A percentile compares a stretch with the other conserved stretches of the same genome.
Conservation (phyloP, 805 yeast genomes). For the Candida chauliodis region DNA sequence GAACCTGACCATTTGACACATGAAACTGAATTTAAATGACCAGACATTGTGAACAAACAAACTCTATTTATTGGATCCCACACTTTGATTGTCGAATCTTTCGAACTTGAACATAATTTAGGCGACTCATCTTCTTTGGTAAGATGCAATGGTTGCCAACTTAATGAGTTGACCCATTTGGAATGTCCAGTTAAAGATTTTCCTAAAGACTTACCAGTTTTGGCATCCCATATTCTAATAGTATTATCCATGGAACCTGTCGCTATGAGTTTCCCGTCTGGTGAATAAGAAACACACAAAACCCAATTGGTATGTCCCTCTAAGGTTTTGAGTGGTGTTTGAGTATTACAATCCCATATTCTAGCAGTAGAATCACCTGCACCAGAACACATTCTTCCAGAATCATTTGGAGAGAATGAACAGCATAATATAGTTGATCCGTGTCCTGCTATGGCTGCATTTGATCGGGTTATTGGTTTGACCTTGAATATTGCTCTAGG, state of each 20-base stretch:
- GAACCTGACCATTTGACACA: slow-evolving; percentile 98
- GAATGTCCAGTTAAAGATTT: slow-evolving; percentile 74
- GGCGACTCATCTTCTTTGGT: slow-evolving; percentile 63
- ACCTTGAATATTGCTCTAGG: slow-evolving; percentile 96
- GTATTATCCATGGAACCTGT: slow-evolving; percentile 96
- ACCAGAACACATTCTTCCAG: slow-evolving; percentile 86
- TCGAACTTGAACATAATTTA: slow-evolving; percentile 80
- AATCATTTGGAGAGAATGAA: slow-evolving; percentile 88
- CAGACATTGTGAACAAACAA: slow-evolving; percentile 69
- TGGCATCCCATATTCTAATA: slow-evolving; percentile 81
- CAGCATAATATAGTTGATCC: slow-evolving; percentile 90
- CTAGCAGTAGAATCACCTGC: slow-evolving; percentile 96
- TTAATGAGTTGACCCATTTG: slow-evolving; percentile 83
- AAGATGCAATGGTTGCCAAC: slow-evolving; percentile 94
- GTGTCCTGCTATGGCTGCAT: slow-evolving; percentile 93
- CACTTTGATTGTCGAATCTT: slow-evolving; percentile 82
- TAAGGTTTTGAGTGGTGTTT: slow-evolving; percentile 79
- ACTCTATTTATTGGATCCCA: slow-evolving; percentile 81
- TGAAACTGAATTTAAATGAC: slow-evolving; percentile 85
- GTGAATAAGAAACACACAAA: slow-evolving; percentile 84
- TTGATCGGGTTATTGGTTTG: slow-evolving; percentile 82
- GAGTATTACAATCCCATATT: slow-evolving; percentile 95
- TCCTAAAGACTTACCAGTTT: slow-evolving; percentile 71
- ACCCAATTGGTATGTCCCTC: slow-evolving; percentile 93
- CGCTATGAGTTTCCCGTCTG: slow-evolving; percentile 86